These are phyloP conservation scores for Boletus smithii DNA, from an alignment of 1,284 basidiomycete species.

Conservation along the genomic window DNA sequence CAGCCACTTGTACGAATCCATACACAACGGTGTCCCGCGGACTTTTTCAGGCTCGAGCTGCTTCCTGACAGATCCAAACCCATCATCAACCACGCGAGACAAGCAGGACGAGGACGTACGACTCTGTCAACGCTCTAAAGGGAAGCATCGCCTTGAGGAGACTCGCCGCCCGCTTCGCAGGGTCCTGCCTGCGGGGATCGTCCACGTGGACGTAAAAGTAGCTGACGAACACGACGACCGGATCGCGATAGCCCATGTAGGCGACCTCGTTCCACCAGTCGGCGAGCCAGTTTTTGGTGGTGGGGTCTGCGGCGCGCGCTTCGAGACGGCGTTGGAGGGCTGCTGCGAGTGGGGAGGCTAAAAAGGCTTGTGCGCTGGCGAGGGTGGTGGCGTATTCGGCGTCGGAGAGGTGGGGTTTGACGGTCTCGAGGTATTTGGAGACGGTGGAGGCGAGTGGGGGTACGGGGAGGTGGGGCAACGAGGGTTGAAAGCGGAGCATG, in stretches of 20 bases:
- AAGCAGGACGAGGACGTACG: constrained; percentile 44
- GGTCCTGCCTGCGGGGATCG: constrained; percentile 54
- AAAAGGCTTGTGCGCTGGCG: constrained; percentile 65
- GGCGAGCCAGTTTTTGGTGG: constrained; percentile 78
- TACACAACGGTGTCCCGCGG: constrained; percentile 81
- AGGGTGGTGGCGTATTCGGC: constrained; percentile 61
- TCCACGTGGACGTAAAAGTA: constrained; percentile 93
- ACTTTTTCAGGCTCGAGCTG: constrained; percentile 89
- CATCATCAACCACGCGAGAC: background rate
- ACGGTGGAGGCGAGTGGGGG: constrained; percentile 80
- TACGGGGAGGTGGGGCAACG: constrained; percentile 81
- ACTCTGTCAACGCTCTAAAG: constrained; percentile 80
- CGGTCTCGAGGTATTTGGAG: constrained; percentile 81
- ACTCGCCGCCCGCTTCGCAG: constrained; percentile 72
- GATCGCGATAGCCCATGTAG: constrained; percentile 83
- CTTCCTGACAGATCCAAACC: constrained; percentile 55
- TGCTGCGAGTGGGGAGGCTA: constrained; percentile 64
- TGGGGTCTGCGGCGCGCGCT: constrained; percentile 63
- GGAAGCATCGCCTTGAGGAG: constrained; percentile 81
- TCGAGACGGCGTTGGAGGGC: constrained; percentile 82
- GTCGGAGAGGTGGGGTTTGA: constrained; percentile 70
- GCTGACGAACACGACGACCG: constrained; percentile 91
- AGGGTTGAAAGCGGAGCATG: constrained; percentile 79
- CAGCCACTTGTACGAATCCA: constrained; percentile 95
- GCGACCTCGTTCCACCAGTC: constrained; percentile 99